phyloP scores from a whole-genome alignment of 2,329 filamentous ascomycete genomes.

The Tolypocladium tundrense region DNA sequence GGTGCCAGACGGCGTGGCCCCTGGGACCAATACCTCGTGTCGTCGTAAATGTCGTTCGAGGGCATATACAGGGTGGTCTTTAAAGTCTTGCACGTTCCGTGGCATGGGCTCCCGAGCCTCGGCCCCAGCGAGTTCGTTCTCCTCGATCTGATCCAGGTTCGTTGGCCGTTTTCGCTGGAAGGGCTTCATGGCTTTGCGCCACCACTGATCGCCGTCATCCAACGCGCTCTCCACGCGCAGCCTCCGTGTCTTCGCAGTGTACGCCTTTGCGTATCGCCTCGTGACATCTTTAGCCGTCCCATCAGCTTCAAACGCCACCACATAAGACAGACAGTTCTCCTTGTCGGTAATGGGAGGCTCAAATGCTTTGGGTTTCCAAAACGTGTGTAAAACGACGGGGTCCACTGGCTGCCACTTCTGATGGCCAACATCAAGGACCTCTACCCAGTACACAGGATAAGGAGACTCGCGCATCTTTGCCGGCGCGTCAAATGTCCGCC shows the following conservation, averaged over 20 bases:
- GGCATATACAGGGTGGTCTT: slow-evolving; percentile 73
- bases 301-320: slow-evolving; percentile 74
- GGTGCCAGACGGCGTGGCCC: slow-evolving; percentile 62
- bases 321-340: slow-evolving; percentile 72
- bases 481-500: slow-evolving; percentile 21
- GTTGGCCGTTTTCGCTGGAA: slow-evolving; percentile 31
- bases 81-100: slow-evolving; percentile 76
- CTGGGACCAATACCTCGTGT: slow-evolving; percentile 72
- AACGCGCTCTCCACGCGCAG: slow-evolving; percentile 59
- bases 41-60: slow-evolving; percentile 74
- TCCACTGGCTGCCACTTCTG: slow-evolving; percentile 92
- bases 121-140: slow-evolving; percentile 60
- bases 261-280: slow-evolving; percentile 74
- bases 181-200: slow-evolving; percentile 37
- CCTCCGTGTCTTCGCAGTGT: slow-evolving; percentile 80
- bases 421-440: slow-evolving; percentile 74
- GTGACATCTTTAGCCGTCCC: slow-evolving; percentile 77
- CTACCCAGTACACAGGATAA: slow-evolving; percentile 88
- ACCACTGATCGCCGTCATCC: slow-evolving; percentile 42
- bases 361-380: slow-evolving; percentile 64
- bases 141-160: slow-evolving; percentile 76
- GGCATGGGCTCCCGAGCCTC: slow-evolving; percentile 77
- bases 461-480: slow-evolving; percentile 55
- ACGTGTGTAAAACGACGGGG: slow-evolving; percentile 65
- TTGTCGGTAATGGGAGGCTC: slow-evolving; percentile 75